phyloP scores from a whole-genome alignment of 495 filamentous ascomycete species.

The Xylaria cubensis region DNA sequence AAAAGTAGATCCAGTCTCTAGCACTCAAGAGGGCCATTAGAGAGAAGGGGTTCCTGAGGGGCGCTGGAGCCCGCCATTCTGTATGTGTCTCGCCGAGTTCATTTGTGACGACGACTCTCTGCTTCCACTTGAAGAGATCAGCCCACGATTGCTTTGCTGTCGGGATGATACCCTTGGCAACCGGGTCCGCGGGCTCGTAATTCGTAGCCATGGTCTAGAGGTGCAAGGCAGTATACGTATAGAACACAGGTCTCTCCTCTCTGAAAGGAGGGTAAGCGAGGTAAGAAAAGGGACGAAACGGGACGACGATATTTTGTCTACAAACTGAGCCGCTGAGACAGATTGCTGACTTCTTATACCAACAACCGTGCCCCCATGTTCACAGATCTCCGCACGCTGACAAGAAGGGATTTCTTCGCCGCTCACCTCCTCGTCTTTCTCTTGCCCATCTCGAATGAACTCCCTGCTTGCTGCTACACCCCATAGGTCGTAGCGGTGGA shows the following conservation, averaged over 20 bases:
- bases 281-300: neutral
- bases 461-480: no score
- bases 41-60: conserved; percentile 66
- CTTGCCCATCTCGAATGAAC: neutral
- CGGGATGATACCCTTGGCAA: conserved; percentile 63
- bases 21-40: conserved; percentile 62
- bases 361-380: neutral
- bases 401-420: neutral
- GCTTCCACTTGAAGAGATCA: conserved; percentile 74
- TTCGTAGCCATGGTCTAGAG: conserved; percentile 29
- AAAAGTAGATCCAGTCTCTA: conserved; percentile 67
- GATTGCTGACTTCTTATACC: conserved; percentile 15
- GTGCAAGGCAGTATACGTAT: neutral
- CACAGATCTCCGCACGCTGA: conserved; percentile 5
- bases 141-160: conserved; percentile 63
- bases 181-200: conserved; percentile 62
- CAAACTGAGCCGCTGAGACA: neutral
- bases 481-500: neutral
- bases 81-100: conserved; percentile 58
- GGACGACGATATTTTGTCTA: neutral
- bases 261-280: neutral
- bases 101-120: conserved; percentile 67
- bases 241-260: neutral
- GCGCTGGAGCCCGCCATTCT: conserved; percentile 67
- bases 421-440: conserved; percentile 4